phyloP scores from a whole-genome alignment of 1,139 yeast genomes.

The Pichia sp. region DNA sequence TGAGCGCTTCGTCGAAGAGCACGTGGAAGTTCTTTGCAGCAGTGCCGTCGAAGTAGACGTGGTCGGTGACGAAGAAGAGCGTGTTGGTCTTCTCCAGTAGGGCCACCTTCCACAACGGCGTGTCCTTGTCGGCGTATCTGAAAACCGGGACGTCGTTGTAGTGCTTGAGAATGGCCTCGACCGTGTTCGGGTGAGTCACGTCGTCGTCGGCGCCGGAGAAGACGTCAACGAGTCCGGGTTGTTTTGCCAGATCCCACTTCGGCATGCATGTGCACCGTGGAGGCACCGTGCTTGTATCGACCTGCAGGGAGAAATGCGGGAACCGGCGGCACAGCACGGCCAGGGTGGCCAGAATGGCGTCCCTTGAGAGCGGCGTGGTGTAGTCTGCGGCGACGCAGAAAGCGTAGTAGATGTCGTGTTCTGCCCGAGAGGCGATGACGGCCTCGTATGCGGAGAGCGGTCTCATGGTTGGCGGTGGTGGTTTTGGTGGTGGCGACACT shows the following conservation, averaged over 20 bases:
- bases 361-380: neutral
- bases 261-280: neutral
- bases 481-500: neutral
- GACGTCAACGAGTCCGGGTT: conserved; percentile 3
- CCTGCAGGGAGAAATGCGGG: conserved; percentile 10
- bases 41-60: conserved; percentile 38
- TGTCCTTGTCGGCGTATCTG: neutral
- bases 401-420: conserved; percentile 2
- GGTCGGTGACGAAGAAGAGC: conserved; percentile 35
- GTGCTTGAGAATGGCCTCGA: neutral
- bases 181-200: neutral
- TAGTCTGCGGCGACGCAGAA: conserved; percentile 10
- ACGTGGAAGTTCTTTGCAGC: conserved; percentile 36
- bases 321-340: neutral
- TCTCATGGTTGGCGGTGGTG: neutral
- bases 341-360: neutral
- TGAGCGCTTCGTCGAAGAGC: conserved; percentile 1
- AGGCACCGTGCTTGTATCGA: neutral
- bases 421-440: neutral
- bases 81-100: conserved; percentile 11
- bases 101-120: conserved; percentile 20
- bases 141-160: conserved; percentile 5
- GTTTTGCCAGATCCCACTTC: neutral
- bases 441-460: conserved; percentile 3
- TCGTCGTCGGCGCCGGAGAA: neutral